Evolutionary conservation across 805 yeast genomes (phyloP).

Genomic region (Metschnikowia noctiluminum): DNA sequence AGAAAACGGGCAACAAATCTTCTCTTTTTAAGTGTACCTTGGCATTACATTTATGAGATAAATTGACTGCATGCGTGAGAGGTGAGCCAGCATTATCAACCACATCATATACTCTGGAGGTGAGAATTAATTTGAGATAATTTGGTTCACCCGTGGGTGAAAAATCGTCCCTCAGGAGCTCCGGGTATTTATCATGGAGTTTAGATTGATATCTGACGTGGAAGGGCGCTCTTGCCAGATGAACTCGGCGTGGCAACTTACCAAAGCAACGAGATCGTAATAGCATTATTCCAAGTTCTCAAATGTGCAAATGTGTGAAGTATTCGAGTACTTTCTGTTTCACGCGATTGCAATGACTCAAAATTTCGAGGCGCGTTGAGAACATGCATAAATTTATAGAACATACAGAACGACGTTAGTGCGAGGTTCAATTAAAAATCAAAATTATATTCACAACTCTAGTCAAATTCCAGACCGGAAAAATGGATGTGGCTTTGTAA

Average conservation of each 20-base stretch:
- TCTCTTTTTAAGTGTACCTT: slow-evolving; percentile 83
- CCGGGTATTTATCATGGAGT: slow-evolving; percentile 39
- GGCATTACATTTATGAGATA: slow-evolving; percentile 73
- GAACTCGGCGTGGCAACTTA: background rate
- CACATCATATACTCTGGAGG: slow-evolving; percentile 93
- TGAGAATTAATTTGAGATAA: slow-evolving; percentile 82
- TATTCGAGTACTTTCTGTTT: background rate
- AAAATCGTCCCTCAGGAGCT: slow-evolving; percentile 48
- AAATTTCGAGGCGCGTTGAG: too few species aligned
- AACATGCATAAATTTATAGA: too few species aligned
- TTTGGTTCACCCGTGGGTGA: slow-evolving; percentile 73
- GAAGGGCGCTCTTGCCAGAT: background rate
- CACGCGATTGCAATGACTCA: slow-evolving; percentile 6
- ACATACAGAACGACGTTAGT: too few species aligned
- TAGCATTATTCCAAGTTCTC: background rate
- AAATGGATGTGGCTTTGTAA: too few species aligned
- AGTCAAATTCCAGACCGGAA: too few species aligned
- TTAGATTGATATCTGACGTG: slow-evolving; percentile 5
- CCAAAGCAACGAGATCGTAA: slow-evolving; percentile 3
- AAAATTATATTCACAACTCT: too few species aligned
- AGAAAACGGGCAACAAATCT: slow-evolving; percentile 90
- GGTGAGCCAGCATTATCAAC: slow-evolving; percentile 80
- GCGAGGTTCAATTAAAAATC: too few species aligned
- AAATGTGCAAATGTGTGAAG: too few species aligned
- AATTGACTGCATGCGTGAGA: slow-evolving; percentile 65